Percentiles rank a stretch among this genome's conserved stretches.
These are phyloP conservation scores for Agrostemma githago DNA, from an alignment of 148 eudicot species.

Conservation along the genomic window DNA sequence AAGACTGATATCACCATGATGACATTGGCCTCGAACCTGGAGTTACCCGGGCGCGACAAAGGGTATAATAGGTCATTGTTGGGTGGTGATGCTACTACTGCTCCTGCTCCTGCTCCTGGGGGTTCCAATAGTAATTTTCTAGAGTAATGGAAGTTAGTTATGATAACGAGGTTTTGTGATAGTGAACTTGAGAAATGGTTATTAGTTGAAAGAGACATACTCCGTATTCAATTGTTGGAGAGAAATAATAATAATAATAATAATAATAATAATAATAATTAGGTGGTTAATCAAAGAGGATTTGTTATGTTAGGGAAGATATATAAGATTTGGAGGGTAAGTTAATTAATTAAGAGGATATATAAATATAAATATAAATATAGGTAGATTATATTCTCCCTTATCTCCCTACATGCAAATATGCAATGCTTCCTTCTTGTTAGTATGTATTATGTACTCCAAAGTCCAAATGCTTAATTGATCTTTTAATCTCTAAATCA, in stretches of 20 bases:
- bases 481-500: constrained; percentile 16
- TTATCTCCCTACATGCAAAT: not conserved
- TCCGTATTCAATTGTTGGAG: not conserved
- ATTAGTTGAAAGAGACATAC: constrained; percentile 6
- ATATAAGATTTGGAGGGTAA: not conserved
- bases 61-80: constrained; percentile 21
- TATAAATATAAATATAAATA: not conserved
- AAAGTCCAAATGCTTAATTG: not conserved
- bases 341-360: not conserved
- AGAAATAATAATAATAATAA: not conserved
- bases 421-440: not conserved
- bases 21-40: constrained; percentile 24
- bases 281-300: constrained; percentile 8
- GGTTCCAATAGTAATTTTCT: constrained; percentile 24
- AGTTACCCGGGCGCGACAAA: not conserved
- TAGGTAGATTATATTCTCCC: constrained; percentile 4
- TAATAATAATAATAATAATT: not conserved
- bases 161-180: constrained; percentile 7
- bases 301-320: constrained; percentile 8
- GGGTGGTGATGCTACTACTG: constrained; percentile 18
- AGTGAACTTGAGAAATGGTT: constrained; percentile 1
- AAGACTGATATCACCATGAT: constrained; percentile 26
- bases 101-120: not conserved
- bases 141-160: constrained; percentile 21
- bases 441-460: not conserved